Evolutionary conservation across 2,329 filamentous ascomycete genomes (phyloP).

Genomic region (Diaporthe sp.): DNA sequence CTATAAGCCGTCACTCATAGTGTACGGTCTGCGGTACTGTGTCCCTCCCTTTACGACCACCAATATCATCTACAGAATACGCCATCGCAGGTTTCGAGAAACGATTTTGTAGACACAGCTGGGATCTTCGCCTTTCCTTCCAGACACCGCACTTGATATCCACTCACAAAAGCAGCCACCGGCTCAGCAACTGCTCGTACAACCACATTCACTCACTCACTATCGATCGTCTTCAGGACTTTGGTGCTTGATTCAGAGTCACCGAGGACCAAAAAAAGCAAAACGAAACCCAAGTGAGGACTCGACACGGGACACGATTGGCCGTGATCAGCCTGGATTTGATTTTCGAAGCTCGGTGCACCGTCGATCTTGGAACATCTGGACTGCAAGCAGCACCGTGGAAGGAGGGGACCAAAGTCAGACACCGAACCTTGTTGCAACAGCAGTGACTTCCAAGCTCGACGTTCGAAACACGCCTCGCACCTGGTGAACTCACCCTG

Average conservation of each 20-base stretch:
- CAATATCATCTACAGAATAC: slow-evolving; percentile 31
- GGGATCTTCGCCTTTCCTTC: slow-evolving; percentile 24
- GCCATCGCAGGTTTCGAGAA: slow-evolving; percentile 34
- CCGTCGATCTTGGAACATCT: slow-evolving; percentile 4
- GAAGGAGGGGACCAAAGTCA: slow-evolving; percentile 18
- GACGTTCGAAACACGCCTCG: slow-evolving; percentile 8
- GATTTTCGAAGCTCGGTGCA: slow-evolving; percentile 26
- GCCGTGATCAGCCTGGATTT: neutral
- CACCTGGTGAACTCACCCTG: slow-evolving; percentile 14
- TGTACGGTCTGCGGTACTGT: slow-evolving; percentile 23
- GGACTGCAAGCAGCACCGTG: neutral
- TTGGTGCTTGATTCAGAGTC: slow-evolving; percentile 5
- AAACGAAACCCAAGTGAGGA: neutral
- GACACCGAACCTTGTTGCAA: slow-evolving; percentile 6
- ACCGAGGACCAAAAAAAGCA: slow-evolving; percentile 4
- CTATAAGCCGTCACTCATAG: slow-evolving; percentile 17
- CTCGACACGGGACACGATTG: neutral
- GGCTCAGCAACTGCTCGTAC: neutral
- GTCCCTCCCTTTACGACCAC: slow-evolving; percentile 15
- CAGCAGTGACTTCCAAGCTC: slow-evolving; percentile 24
- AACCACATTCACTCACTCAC: slow-evolving; percentile 15
- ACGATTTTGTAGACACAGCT: slow-evolving; percentile 31
- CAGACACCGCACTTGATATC: slow-evolving; percentile 24
- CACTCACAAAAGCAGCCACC: neutral
- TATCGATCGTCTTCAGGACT: neutral